These are phyloP conservation scores for Acer saccharum DNA, from an alignment of 345 rosid species.

Conservation along the genomic window DNA sequence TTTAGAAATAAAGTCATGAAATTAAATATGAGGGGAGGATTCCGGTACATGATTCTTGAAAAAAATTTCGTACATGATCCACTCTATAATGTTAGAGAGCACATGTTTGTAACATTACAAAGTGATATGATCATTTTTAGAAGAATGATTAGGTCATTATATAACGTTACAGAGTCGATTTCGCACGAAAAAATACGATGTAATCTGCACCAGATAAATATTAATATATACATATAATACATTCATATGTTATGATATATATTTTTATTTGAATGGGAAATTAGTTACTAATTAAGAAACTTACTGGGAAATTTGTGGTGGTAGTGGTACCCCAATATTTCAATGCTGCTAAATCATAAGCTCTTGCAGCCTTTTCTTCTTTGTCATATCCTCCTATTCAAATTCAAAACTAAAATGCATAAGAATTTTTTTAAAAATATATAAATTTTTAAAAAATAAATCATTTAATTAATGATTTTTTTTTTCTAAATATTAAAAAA, in stretches of 20 bases:
- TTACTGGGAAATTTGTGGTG: constrained; percentile 87
- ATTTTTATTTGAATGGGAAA: too few relatives aligned
- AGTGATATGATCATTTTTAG: too few relatives aligned
- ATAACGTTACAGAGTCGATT: too few relatives aligned
- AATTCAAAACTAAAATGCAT: background rate
- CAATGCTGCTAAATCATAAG: constrained; percentile 91
- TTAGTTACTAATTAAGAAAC: background rate
- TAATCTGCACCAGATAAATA: too few relatives aligned
- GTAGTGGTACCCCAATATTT: constrained; percentile 96
- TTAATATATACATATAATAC: too few relatives aligned
- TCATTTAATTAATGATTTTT: background rate
- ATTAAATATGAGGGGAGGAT: background rate
- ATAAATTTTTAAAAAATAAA: background rate
- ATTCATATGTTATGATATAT: too few relatives aligned
- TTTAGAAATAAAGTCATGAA: background rate
- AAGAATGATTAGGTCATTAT: too few relatives aligned
- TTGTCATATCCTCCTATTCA: constrained; percentile 87
- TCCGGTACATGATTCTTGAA: too few relatives aligned
- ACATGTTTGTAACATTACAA: too few relatives aligned
- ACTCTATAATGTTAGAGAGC: too few relatives aligned
- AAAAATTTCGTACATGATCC: too few relatives aligned
- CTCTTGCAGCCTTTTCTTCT: constrained; percentile 96
- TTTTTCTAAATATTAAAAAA: background rate
- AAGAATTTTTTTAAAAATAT: background rate
- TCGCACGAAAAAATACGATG: too few relatives aligned